Evolutionary conservation across 371 early-diverging fungal genomes (phyloP).

Genomic region (Parasitella parasitica): DNA sequence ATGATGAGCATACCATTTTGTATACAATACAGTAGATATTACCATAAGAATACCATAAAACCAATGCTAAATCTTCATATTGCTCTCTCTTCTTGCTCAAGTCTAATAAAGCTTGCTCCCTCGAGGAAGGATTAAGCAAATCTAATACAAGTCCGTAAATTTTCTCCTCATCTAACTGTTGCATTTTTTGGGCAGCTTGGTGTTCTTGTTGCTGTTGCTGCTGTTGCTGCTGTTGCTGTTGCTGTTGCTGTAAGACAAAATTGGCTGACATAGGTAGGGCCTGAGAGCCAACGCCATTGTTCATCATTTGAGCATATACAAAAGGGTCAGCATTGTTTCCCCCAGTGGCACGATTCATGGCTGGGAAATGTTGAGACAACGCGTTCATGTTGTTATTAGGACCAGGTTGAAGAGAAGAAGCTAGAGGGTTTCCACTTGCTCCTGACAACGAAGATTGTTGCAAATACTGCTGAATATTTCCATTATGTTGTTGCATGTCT

Average conservation of each 20-base stretch:
- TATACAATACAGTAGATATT: slow-evolving; percentile 7
- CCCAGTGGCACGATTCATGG: slow-evolving; percentile 19
- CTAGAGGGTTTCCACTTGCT: slow-evolving; percentile 22
- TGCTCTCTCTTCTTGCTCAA: slow-evolving; percentile 92
- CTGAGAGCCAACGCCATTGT: slow-evolving; percentile 6
- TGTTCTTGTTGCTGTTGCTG: slow-evolving; percentile 28
- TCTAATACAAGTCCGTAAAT: slow-evolving; percentile 88
- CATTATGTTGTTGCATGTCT: not conserved
- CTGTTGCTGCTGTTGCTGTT: slow-evolving; percentile 16
- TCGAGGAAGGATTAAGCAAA: slow-evolving; percentile 71
- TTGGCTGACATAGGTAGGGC: slow-evolving; percentile 20
- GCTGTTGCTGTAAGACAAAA: slow-evolving; percentile 11
- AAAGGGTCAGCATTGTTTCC: slow-evolving; percentile 27
- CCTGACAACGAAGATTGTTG: slow-evolving; percentile 37
- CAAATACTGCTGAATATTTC: slow-evolving; percentile 41
- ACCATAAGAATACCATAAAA: slow-evolving; percentile 97
- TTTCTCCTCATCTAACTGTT: slow-evolving; percentile 72
- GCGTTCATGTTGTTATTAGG: slow-evolving; percentile 23
- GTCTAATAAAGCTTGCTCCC: slow-evolving; percentile 90
- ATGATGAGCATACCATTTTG: not conserved
- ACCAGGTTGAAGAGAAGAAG: slow-evolving; percentile 15
- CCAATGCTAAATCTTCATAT: slow-evolving; percentile 91
- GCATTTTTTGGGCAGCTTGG: slow-evolving; percentile 35
- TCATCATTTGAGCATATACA: slow-evolving; percentile 34
- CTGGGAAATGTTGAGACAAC: slow-evolving; percentile 41